phyloP scores from a whole-genome alignment of 2,329 filamentous ascomycete species.

The Epichloe brachyelytri region DNA sequence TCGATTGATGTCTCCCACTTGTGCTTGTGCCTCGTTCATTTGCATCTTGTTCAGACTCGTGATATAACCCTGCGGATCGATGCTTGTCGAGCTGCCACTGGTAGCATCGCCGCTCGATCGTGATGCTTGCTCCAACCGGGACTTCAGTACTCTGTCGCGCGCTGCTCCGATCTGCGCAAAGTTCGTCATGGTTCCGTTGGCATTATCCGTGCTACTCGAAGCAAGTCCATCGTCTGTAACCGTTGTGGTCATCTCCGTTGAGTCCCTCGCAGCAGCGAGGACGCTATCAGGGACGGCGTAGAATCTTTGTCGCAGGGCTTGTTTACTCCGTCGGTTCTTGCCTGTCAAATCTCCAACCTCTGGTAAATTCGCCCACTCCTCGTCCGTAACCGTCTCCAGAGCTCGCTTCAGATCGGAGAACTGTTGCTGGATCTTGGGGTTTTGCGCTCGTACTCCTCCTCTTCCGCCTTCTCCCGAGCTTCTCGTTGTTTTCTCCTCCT shows the following conservation, averaged over 20 bases:
- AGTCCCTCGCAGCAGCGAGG: conserved; percentile 70
- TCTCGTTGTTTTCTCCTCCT: conserved; percentile 84
- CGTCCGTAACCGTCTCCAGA: conserved; percentile 75
- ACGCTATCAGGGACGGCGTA: conserved; percentile 97
- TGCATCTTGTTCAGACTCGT: conserved; percentile 80
- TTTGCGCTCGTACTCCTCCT: conserved; percentile 94
- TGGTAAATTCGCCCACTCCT: conserved; percentile 91
- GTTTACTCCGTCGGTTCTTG: conserved; percentile 75
- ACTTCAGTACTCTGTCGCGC: conserved; percentile 87
- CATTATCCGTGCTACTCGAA: conserved; percentile 25
- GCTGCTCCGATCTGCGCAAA: conserved; percentile 96
- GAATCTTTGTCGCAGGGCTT: conserved; percentile 72
- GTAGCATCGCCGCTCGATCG: conserved; percentile 52
- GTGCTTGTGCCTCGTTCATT: conserved; percentile 63
- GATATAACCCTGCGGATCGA: conserved; percentile 91
- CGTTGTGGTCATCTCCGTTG: conserved; percentile 72
- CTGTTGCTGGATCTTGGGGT: conserved; percentile 95
- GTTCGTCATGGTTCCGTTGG: conserved; percentile 91
- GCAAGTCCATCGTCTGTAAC: conserved; percentile 65
- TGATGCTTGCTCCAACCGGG: conserved; percentile 83
- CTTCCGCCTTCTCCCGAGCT: conserved; percentile 81
- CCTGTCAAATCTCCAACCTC: conserved; percentile 95
- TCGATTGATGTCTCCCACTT: conserved; percentile 90
- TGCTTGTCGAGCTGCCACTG: conserved; percentile 72
- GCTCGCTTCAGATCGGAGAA: conserved; percentile 93